Base-by-base conservation (phyloP, 2,329 filamentous ascomycete species). In the Fusarium chlamydosporum region DNA sequence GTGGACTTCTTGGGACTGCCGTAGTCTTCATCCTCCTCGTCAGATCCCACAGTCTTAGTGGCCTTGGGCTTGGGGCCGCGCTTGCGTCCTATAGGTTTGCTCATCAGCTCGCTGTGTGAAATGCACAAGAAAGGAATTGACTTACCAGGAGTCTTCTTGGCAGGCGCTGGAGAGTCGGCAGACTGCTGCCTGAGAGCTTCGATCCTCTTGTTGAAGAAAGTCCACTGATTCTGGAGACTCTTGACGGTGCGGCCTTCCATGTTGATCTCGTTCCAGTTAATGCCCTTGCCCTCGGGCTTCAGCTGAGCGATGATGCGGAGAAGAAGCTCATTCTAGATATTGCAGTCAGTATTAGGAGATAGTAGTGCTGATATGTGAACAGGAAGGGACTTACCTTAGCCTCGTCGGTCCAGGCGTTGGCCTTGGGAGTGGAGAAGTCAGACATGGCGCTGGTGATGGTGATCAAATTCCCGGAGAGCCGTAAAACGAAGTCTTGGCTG, bases 221-320 rank as follows among this genome's bases (percentile, higher is more conserved):
- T 76, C 80, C 79, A 82, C 56, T 76, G 74, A 41, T 79, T 77
- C 64, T 79, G 73, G 0, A 82, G 65, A 3, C 78, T 79, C 62
- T 82, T 82, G 23, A 70, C 59, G 3, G 79, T 81, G 9, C 80
- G 78, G 0, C 77, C 78, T 0, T 78, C 76, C 74, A 82, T 80
- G 26, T 71, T 67, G 27, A 82, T 70, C 4, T 64, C 65, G 3
- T 63, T 57, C 79, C 79, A 82, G 45, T 79, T 78, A 65, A 81
- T 79, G 7, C 68, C 18, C 13, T 73, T 76, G 4, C 77, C 77
- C 4, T 77, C 75, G 0, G 75, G 71, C 42, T 75, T 77, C 26
- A 78, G 52, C 47, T 79, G 77, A 4, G 72, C 69, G 16, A 82
- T 71, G 55, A 82, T 73, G 8, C 78, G 77, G 3, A 81, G 64